phyloP scores from a whole-genome alignment of 371 early-diverging fungal genomes.

The Zychaea mexicana region DNA sequence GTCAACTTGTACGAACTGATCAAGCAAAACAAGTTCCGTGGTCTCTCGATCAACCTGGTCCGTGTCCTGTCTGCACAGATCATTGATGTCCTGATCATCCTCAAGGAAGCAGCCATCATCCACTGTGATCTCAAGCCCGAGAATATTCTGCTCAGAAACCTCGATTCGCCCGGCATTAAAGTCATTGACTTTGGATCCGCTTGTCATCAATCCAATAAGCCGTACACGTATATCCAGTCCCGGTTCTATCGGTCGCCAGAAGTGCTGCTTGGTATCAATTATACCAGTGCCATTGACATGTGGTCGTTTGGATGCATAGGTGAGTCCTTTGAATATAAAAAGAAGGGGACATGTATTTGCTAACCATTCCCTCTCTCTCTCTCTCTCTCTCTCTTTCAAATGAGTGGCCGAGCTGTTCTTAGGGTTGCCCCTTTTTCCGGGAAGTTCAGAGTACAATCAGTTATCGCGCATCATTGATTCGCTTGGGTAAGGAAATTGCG shows the following conservation, averaged over 20 bases:
- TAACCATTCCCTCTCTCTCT: neutral
- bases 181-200: slow-evolving; percentile 99
- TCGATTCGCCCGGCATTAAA: slow-evolving; percentile 89
- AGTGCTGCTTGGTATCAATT: slow-evolving; percentile 89
- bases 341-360: neutral
- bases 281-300: slow-evolving; percentile 96
- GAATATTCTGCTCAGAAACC: slow-evolving; percentile 87
- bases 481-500: slow-evolving; percentile 61
- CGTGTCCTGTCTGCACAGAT: slow-evolving; percentile 90
- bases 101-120: slow-evolving; percentile 86
- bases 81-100: slow-evolving; percentile 79
- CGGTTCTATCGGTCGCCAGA: slow-evolving; percentile 98
- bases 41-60: slow-evolving; percentile 87
- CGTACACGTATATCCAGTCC: slow-evolving; percentile 96
- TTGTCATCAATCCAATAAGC: slow-evolving; percentile 87
- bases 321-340: too few species aligned
- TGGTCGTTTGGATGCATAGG: slow-evolving; percentile 98
- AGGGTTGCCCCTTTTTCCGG: slow-evolving; percentile 95
- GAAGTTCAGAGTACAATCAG: slow-evolving; percentile 96
- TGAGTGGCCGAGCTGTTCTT: slow-evolving; percentile 87
- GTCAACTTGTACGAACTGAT: slow-evolving; percentile 97
- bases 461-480: slow-evolving; percentile 90
- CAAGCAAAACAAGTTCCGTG: slow-evolving; percentile 95
- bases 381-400: too few species aligned
- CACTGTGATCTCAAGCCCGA: slow-evolving; percentile 99